phyloP scores from a whole-genome alignment of 2,329 filamentous ascomycete genomes.

The Cladophialophora immunda region DNA sequence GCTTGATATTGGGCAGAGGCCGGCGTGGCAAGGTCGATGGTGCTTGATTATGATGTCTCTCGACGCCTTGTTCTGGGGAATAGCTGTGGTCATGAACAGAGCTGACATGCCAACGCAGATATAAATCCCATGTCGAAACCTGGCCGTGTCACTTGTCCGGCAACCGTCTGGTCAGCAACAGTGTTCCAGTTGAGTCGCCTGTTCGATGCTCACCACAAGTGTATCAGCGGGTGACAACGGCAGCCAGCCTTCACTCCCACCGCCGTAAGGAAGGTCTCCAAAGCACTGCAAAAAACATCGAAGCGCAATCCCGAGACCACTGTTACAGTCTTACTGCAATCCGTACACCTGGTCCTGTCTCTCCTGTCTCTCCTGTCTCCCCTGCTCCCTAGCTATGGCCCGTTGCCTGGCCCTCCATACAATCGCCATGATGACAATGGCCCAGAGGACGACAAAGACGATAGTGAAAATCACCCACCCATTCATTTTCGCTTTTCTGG shows the following conservation, averaged over 20 bases:
- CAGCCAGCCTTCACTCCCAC: background rate
- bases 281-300: background rate
- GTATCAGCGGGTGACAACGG: background rate
- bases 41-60: background rate
- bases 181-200: background rate
- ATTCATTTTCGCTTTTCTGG: background rate
- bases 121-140: background rate
- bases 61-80: background rate
- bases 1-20: background rate
- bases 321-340: background rate
- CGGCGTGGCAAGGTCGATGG: background rate
- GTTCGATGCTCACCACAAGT: background rate
- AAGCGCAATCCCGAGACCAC: background rate
- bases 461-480: conserved; percentile 10
- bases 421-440: background rate
- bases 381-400: background rate
- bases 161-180: background rate
- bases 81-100: background rate
- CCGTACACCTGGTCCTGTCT: background rate
- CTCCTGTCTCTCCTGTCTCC: background rate
- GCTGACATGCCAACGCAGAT: background rate
- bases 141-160: background rate
- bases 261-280: background rate
- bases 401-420: background rate
- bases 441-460: background rate